phyloP scores from a whole-genome alignment of 495 filamentous ascomycete genomes.

The Hypoxylon crocopeplum region DNA sequence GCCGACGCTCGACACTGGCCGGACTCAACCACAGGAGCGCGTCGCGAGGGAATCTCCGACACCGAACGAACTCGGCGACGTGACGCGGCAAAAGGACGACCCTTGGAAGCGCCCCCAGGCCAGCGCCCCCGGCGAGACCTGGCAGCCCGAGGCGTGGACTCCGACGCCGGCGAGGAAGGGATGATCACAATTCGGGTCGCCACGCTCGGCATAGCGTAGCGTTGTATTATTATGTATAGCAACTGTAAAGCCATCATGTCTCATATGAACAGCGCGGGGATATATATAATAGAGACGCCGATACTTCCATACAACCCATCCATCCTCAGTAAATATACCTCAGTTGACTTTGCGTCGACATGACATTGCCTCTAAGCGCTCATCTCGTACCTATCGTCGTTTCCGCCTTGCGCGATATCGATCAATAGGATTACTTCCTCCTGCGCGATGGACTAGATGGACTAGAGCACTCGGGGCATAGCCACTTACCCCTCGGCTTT shows the following conservation, averaged over 20 bases:
- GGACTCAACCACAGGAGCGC: conserved; percentile 14
- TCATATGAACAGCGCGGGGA: conserved; percentile 4
- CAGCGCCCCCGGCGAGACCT: conserved; percentile 68
- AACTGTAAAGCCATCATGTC: conserved; percentile 11
- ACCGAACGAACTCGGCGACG: conserved; percentile 35
- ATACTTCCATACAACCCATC: not conserved
- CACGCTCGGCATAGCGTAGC: not conserved
- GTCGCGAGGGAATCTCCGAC: conserved; percentile 28
- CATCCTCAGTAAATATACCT: not conserved
- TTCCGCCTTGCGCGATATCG: not conserved
- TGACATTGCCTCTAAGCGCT: not conserved
- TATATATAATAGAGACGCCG: conserved; percentile 4
- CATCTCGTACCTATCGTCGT: not conserved
- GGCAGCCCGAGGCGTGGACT: conserved; percentile 79
- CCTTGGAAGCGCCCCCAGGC: conserved; percentile 66
- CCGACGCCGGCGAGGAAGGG: conserved; percentile 52
- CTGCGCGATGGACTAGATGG: conserved; percentile 26
- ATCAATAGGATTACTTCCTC: conserved; percentile 5
- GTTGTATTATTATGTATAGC: conserved; percentile 24
- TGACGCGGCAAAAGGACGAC: conserved; percentile 49
- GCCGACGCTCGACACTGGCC: conserved; percentile 13
- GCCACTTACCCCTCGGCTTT: conserved; percentile 89
- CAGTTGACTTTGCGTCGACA: not conserved
- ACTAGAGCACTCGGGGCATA: conserved; percentile 77
- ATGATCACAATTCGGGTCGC: conserved; percentile 12